Percentiles rank a stretch among this genome's conserved stretches.
Evolutionary conservation across 441 rosid species (phyloP).

Genomic region (Erodium texanum): DNA sequence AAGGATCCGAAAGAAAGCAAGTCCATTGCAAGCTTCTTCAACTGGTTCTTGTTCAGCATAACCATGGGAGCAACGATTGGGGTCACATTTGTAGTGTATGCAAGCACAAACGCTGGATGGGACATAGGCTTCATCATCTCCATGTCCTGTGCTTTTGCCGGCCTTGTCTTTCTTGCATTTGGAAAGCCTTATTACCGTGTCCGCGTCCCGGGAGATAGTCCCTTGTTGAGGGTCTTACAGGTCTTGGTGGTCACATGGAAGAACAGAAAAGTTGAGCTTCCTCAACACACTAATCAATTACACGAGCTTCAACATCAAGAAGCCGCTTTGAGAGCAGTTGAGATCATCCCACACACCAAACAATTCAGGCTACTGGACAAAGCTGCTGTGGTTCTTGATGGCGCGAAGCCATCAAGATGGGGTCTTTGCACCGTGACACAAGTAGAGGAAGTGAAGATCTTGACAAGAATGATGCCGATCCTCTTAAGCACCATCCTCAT

Average conservation of each 20-base stretch:
- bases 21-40: constrained; percentile 40
- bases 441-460: constrained; percentile 52
- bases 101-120: constrained; percentile 33
- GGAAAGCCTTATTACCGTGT: constrained; percentile 42
- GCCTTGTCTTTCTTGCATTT: constrained; percentile 23
- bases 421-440: constrained; percentile 41
- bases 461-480: constrained; percentile 49
- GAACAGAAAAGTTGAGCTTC: constrained; percentile 30
- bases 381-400: constrained; percentile 29
- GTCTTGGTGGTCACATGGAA: constrained; percentile 27
- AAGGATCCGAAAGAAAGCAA: constrained; percentile 36
- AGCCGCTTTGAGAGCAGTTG: neutral
- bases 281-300: constrained; percentile 28
- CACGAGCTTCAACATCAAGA: constrained; percentile 29
- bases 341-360: constrained; percentile 31
- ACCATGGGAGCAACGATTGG: constrained; percentile 37
- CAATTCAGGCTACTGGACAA: constrained; percentile 53
- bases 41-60: constrained; percentile 25
- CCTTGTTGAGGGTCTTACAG: constrained; percentile 28
- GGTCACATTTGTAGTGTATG: constrained; percentile 41
- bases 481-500: constrained; percentile 42
- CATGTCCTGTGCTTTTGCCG: constrained; percentile 24
- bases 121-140: constrained; percentile 37
- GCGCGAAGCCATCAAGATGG: constrained; percentile 13
- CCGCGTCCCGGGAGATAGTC: constrained; percentile 25